Conservation (phyloP, 2,329 filamentous ascomycete species). For the Orbilia quercus region DNA sequence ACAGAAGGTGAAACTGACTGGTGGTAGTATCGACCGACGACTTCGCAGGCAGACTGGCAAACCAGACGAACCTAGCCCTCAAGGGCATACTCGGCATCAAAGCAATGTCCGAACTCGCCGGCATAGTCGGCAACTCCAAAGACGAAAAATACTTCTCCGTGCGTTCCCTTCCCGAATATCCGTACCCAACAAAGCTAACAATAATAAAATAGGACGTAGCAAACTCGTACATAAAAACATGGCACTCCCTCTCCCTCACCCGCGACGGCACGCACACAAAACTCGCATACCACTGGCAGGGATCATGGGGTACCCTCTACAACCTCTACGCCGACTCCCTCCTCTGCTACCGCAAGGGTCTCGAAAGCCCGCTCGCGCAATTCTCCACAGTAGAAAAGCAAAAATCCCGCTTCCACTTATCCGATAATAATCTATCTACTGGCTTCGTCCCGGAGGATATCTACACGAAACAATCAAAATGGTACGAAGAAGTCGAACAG, state of each 20-base stretch:
- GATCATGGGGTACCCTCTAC: conserved; percentile 86
- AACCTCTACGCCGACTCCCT: conserved; percentile 84
- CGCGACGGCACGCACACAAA: conserved; percentile 77
- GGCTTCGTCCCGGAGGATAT: conserved; percentile 76
- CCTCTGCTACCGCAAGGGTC: conserved; percentile 76
- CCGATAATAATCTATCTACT: neutral
- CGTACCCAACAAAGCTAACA: neutral
- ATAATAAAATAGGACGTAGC: conserved; percentile 67
- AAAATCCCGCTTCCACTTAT: neutral
- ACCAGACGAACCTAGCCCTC: conserved; percentile 83
- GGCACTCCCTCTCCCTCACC: conserved; percentile 78
- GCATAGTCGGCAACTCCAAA: conserved; percentile 69
- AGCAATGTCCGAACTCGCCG: conserved; percentile 78
- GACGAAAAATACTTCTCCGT: conserved; percentile 69
- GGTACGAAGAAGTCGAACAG: conserved; percentile 82
- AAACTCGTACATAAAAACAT: conserved; percentile 76
- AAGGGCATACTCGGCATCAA: conserved; percentile 86
- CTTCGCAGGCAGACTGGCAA: conserved; percentile 80
- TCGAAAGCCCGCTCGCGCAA: conserved; percentile 49
- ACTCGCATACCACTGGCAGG: conserved; percentile 81
- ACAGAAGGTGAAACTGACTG: neutral
- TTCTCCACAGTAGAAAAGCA: conserved; percentile 43
- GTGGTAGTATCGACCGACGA: conserved; percentile 79
- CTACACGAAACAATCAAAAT: conserved; percentile 81
- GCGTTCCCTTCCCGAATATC: conserved; percentile 62